Conservation (phyloP, 257 asterid species). For the Solanum microdontum region DNA sequence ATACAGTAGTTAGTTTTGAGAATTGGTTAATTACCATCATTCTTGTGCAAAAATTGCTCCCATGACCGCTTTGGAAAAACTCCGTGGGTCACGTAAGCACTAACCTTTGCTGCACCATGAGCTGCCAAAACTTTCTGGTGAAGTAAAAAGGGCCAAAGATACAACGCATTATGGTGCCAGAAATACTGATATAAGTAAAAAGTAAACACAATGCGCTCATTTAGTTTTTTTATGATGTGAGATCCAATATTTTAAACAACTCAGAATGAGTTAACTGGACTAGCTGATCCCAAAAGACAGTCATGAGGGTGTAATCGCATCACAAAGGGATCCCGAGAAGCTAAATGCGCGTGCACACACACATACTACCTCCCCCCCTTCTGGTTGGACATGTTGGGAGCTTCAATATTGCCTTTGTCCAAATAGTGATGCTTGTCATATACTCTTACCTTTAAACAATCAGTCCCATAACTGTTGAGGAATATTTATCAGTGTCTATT, state of each 20-base stretch:
- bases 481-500: neutral
- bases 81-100: constrained; percentile 87
- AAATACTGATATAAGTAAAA: neutral
- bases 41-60: constrained; percentile 73
- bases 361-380: neutral
- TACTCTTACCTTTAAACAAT: neutral
- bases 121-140: constrained; percentile 84
- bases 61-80: constrained; percentile 75
- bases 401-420: neutral
- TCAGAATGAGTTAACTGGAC: neutral
- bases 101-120: constrained; percentile 83
- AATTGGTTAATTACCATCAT: constrained; percentile 43
- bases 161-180: neutral
- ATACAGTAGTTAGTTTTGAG: neutral
- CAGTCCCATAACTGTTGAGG: neutral
- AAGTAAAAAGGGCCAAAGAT: neutral
- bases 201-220: neutral
- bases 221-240: neutral
- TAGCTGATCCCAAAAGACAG: neutral
- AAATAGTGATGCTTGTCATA: neutral
- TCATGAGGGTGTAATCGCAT: neutral
- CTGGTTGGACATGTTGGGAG: neutral
- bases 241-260: neutral
- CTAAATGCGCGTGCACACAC: neutral
- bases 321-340: neutral